phyloP scores from a whole-genome alignment of 2,329 filamentous ascomycete species.

The Tolypocladium tropicale region DNA sequence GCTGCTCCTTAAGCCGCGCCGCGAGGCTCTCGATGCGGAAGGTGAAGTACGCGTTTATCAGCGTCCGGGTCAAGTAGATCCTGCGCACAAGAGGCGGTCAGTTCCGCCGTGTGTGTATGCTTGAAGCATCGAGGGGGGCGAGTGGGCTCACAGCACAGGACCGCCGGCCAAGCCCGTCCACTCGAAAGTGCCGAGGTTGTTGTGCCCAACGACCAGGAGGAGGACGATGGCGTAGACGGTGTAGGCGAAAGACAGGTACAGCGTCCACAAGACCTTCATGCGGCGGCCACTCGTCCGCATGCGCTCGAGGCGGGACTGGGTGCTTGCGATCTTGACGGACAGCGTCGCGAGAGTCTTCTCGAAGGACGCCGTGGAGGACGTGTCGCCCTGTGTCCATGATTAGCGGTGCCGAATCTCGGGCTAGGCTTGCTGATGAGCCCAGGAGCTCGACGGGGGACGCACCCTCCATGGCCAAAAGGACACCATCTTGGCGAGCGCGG shows the following conservation, averaged over 20 bases:
- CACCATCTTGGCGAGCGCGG: slow-evolving; percentile 6
- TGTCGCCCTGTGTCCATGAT: slow-evolving; percentile 50
- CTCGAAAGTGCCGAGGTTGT: slow-evolving; percentile 65
- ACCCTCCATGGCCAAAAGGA: slow-evolving; percentile 13
- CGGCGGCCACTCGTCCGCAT: slow-evolving; percentile 65
- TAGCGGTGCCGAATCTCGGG: slow-evolving; percentile 3
- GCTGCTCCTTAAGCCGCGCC: slow-evolving; percentile 59
- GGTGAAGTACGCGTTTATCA: slow-evolving; percentile 62
- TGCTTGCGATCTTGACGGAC: slow-evolving; percentile 69
- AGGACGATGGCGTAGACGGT: slow-evolving; percentile 77
- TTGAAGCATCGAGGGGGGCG: neutral
- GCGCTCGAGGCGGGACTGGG: slow-evolving; percentile 62
- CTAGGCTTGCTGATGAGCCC: neutral
- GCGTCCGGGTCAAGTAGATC: slow-evolving; percentile 66
- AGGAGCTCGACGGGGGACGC: neutral
- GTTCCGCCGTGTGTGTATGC: neutral
- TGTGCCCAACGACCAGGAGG: slow-evolving; percentile 73
- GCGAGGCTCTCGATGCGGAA: slow-evolving; percentile 67
- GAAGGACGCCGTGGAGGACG: slow-evolving; percentile 80
- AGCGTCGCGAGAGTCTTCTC: slow-evolving; percentile 82
- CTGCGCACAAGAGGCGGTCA: slow-evolving; percentile 32
- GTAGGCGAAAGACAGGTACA: slow-evolving; percentile 87
- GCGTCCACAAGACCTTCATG: slow-evolving; percentile 74
- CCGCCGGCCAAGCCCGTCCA: slow-evolving; percentile 70
- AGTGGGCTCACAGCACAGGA: slow-evolving; percentile 58